A percentile compares a stretch with the other conserved stretches of the same genome.
Evolutionary conservation across 345 rosid species (phyloP).

Genomic region (Odontarrhena argentea): DNA sequence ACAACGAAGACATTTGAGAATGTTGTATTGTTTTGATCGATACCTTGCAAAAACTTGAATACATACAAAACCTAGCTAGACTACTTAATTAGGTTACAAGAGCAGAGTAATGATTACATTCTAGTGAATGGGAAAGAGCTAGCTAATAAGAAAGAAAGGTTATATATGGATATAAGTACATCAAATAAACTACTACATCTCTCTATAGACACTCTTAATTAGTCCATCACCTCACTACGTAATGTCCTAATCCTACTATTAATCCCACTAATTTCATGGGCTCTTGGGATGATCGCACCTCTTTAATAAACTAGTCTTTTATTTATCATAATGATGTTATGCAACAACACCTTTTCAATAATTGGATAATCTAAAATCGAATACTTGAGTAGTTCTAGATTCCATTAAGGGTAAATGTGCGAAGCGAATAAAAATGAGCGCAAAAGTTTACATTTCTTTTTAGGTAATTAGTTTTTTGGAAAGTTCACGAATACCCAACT

Average conservation of each 20-base stretch:
- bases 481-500: too few species aligned
- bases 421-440: not conserved
- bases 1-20: not conserved
- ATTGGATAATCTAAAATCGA: conserved; percentile 1
- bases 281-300: conserved; percentile 43
- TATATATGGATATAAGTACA: not conserved
- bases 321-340: conserved; percentile 15
- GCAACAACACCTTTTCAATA: not conserved
- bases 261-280: conserved; percentile 43
- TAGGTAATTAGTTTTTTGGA: not conserved
- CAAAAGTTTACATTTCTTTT: not conserved
- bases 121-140: not conserved
- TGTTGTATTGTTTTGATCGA: not conserved
- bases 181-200: not conserved
- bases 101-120: not conserved
- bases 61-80: not conserved
- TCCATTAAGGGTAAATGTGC: conserved; percentile 2
- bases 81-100: not conserved
- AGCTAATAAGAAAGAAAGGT: not conserved
- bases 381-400: not conserved
- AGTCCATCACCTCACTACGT: conserved; percentile 12
- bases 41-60: not conserved
- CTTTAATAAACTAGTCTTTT: conserved; percentile 30
- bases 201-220: not conserved
- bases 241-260: conserved; percentile 42